Percentiles rank a stretch among this genome's conserved stretches.
Evolutionary conservation across 805 yeast species (phyloP).

Genomic region (Myxozyma udenii): DNA sequence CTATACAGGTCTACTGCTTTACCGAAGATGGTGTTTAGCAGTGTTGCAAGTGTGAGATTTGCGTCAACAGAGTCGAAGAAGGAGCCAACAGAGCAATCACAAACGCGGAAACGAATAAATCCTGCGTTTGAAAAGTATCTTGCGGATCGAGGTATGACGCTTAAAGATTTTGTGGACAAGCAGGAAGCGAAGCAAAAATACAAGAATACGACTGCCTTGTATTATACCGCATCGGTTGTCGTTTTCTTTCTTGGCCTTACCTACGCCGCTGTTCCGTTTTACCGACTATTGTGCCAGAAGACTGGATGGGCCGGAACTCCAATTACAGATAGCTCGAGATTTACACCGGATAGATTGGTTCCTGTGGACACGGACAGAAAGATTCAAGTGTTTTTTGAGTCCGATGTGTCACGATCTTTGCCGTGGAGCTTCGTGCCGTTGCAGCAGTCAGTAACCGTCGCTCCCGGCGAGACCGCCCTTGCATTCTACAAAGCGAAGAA

Average conservation of each 20-base stretch:
- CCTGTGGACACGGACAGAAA: constrained; percentile 85
- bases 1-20: too few species aligned
- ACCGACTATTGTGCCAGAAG: constrained; percentile 85
- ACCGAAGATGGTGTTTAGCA: too few species aligned
- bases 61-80: too few species aligned
- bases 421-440: constrained; percentile 97
- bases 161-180: constrained; percentile 17
- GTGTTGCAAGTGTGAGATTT: too few species aligned
- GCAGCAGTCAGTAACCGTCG: constrained; percentile 85
- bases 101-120: too few species aligned
- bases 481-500: constrained; percentile 94
- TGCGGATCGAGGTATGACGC: constrained; percentile 16
- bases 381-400: constrained; percentile 80
- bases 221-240: constrained; percentile 66
- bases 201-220: constrained; percentile 55
- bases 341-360: constrained; percentile 80
- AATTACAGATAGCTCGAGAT: constrained; percentile 73
- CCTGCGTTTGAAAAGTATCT: constrained; percentile 12
- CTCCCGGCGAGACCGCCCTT: constrained; percentile 96
- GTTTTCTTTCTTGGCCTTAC: constrained; percentile 71
- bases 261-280: constrained; percentile 89
- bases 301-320: constrained; percentile 98
- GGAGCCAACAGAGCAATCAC: too few species aligned
- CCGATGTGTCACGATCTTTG: constrained; percentile 82
- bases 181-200: constrained; percentile 34